Percentiles rank a stretch among this genome's conserved stretches.
These are phyloP conservation scores for Penicillium turbatum DNA, from an alignment of 495 filamentous ascomycete species.

Conservation along the genomic window DNA sequence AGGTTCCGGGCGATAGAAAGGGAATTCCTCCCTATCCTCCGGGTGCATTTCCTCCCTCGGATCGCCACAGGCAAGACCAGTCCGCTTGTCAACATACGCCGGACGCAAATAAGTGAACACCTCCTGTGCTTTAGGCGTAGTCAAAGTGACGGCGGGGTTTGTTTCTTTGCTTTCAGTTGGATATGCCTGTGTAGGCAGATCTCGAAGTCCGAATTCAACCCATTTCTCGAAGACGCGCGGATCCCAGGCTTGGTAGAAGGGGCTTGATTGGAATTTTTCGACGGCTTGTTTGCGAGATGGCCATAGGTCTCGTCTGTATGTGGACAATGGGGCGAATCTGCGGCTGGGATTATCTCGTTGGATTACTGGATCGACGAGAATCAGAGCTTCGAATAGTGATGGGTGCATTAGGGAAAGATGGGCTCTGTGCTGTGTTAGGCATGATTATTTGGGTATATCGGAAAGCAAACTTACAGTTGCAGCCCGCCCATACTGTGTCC, in stretches of 20 bases:
- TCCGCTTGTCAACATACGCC: constrained; percentile 22
- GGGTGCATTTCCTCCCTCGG: constrained; percentile 23
- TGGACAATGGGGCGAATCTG: constrained; percentile 26
- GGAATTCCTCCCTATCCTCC: constrained; percentile 32
- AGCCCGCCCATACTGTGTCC: constrained; percentile 73
- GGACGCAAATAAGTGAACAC: constrained; percentile 37
- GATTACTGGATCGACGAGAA: constrained; percentile 70
- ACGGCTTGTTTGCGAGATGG: constrained; percentile 47
- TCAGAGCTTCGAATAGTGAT: constrained; percentile 60
- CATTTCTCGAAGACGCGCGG: constrained; percentile 54
- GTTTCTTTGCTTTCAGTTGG: not conserved
- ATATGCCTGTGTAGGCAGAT: constrained; percentile 45
- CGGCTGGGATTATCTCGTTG: constrained; percentile 27
- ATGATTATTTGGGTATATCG: too few species aligned
- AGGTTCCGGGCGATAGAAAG: constrained; percentile 67
- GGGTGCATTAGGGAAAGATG: constrained; percentile 64
- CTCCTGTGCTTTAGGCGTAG: constrained; percentile 60
- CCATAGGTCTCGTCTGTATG: constrained; percentile 59
- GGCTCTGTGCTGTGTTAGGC: too few species aligned
- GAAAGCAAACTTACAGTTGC: constrained; percentile 38
- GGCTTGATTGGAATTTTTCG: constrained; percentile 41
- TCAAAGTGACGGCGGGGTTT: constrained; percentile 51
- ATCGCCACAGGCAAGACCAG: constrained; percentile 8
- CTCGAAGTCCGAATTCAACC: constrained; percentile 50
- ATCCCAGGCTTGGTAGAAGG: constrained; percentile 55